A percentile compares a stretch with the other conserved stretches of the same genome.
Conservation (phyloP, 495 filamentous ascomycete species). For the Podospora australis region DNA sequence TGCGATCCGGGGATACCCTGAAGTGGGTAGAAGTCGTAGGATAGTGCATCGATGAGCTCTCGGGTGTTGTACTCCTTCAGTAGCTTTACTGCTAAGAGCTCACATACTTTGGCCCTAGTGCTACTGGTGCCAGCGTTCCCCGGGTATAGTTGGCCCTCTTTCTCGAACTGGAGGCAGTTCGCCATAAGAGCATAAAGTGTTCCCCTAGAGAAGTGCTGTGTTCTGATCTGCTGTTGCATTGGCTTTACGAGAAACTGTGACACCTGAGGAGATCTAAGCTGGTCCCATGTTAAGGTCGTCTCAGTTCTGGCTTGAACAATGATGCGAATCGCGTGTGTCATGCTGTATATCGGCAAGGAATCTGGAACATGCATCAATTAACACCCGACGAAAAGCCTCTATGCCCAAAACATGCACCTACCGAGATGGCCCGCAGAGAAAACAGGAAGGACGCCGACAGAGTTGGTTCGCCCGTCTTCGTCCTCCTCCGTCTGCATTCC, state of each 20-base stretch:
- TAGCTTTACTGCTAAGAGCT: slow-evolving; percentile 85
- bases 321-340: slow-evolving; percentile 81
- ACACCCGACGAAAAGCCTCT: no score
- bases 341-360: slow-evolving; percentile 75
- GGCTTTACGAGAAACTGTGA: slow-evolving; percentile 94
- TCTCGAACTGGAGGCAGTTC: slow-evolving; percentile 87
- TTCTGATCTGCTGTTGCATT: slow-evolving; percentile 72
- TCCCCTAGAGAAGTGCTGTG: slow-evolving; percentile 73
- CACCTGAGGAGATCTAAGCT: slow-evolving; percentile 87
- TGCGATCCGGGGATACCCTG: slow-evolving; percentile 57
- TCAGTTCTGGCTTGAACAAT: slow-evolving; percentile 77
- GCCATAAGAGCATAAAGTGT: slow-evolving; percentile 86
- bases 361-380: slow-evolving; percentile 13
- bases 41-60: slow-evolving; percentile 85
- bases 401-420: slow-evolving; percentile 40
- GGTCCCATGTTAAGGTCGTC: slow-evolving; percentile 91
- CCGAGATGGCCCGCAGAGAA: slow-evolving; percentile 79
- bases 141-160: slow-evolving; percentile 73
- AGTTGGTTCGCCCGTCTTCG: slow-evolving; percentile 45
- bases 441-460: slow-evolving; percentile 66
- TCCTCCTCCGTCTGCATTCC: slow-evolving; percentile 35
- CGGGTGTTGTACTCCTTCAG: slow-evolving; percentile 81
- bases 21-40: slow-evolving; percentile 89
- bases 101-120: slow-evolving; percentile 79
- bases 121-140: slow-evolving; percentile 75